Conservation (phyloP, 2,329 filamentous ascomycete species). For the Microdochium trichocladiopsis region DNA sequence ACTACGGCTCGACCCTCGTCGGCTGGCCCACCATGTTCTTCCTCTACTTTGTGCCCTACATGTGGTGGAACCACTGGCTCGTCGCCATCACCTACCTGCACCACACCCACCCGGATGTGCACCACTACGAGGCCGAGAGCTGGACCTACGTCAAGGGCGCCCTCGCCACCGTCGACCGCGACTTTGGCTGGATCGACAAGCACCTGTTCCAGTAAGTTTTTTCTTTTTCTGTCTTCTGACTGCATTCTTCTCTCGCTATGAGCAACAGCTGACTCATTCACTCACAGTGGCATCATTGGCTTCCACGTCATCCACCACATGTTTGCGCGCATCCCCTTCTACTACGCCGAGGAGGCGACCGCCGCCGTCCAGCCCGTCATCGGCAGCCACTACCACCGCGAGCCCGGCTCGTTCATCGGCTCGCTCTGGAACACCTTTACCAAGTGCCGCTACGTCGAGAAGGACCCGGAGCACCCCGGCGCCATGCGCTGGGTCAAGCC, state of each 20-base stretch:
- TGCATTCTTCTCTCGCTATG: constrained; percentile 49
- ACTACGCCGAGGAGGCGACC: constrained; percentile 43
- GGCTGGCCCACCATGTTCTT: constrained; percentile 49
- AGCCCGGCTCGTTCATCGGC: constrained; percentile 22
- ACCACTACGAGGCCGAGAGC: constrained; percentile 49
- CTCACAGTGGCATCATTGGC: constrained; percentile 48
- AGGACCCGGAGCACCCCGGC: constrained; percentile 15
- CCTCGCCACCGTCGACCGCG: constrained; percentile 55
- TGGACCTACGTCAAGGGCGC: constrained; percentile 60
- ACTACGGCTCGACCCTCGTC: constrained; percentile 42
- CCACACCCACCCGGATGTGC: constrained; percentile 54
- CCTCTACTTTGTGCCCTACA: constrained; percentile 57
- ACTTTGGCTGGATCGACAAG: constrained; percentile 57
- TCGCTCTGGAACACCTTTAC: constrained; percentile 22
- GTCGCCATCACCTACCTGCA: constrained; percentile 72
- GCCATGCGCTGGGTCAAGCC: constrained; percentile 14
- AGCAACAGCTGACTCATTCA: constrained; percentile 21
- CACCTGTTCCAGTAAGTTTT: constrained; percentile 62
- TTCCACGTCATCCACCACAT: constrained; percentile 50
- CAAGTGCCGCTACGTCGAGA: constrained; percentile 25
- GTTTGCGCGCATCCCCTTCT: constrained; percentile 45
- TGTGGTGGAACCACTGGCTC: constrained; percentile 68
- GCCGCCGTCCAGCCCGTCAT: constrained; percentile 38
- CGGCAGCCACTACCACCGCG: constrained; percentile 35
- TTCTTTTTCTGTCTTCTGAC: no score